Conservation (phyloP, 1,139 yeast species). For the Diutina neorugosa region DNA sequence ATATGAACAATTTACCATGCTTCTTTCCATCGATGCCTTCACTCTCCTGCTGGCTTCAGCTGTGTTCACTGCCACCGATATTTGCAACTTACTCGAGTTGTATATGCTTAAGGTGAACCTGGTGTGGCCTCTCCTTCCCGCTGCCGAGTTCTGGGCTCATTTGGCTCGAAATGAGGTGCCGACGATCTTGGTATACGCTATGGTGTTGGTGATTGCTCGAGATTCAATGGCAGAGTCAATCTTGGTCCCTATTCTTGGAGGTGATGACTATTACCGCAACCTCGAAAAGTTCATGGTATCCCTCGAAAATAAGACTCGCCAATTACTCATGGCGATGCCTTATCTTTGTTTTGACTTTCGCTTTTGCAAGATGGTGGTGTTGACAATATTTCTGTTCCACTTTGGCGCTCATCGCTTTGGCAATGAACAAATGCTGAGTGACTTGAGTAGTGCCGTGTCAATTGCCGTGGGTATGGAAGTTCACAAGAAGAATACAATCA, state of each 20-base stretch:
- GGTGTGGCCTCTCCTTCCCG: constrained; percentile 23
- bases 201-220: constrained; percentile 17
- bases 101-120: constrained; percentile 22
- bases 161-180: constrained; percentile 14
- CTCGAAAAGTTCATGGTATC: constrained; percentile 14
- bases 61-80: constrained; percentile 14
- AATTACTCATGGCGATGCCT: constrained; percentile 19
- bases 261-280: constrained; percentile 9
- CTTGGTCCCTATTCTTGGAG: constrained; percentile 12
- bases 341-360: constrained; percentile 28
- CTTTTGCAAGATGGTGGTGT: constrained; percentile 17
- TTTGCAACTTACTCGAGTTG: constrained; percentile 15
- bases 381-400: constrained; percentile 19
- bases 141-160: constrained; percentile 18
- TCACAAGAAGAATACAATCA: constrained; percentile 13
- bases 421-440: constrained; percentile 25
- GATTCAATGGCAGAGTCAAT: constrained; percentile 20
- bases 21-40: constrained; percentile 18
- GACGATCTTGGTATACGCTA: constrained; percentile 16
- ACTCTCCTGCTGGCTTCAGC: constrained; percentile 17
- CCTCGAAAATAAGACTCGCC: constrained; percentile 26
- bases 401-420: constrained; percentile 21
- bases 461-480: constrained; percentile 20
- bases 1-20: not conserved
- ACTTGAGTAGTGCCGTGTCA: constrained; percentile 20